Evolutionary conservation across 345 rosid genomes (phyloP).

Genomic region (Citrus hindsii): DNA sequence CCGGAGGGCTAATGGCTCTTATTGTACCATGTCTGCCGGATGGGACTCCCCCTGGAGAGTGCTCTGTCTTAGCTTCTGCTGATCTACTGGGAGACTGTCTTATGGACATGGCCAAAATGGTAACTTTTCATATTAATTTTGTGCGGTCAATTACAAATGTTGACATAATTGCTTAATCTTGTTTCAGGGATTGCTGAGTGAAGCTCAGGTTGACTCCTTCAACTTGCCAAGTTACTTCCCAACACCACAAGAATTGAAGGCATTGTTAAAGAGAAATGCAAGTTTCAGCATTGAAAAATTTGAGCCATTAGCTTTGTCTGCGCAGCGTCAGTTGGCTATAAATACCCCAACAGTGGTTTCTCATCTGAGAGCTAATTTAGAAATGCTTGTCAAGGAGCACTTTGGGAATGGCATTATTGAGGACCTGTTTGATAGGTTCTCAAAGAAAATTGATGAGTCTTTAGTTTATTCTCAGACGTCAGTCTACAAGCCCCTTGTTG

Average conservation of each 20-base stretch:
- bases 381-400: neutral
- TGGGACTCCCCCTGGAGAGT: neutral
- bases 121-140: neutral
- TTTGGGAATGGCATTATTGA: neutral
- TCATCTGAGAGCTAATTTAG: neutral
- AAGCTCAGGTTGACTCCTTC: neutral
- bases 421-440: neutral
- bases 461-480: neutral
- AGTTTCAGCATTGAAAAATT: neutral
- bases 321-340: neutral
- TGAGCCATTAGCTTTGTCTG: neutral
- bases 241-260: neutral
- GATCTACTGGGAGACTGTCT: neutral
- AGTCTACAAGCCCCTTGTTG: neutral
- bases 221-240: slow-evolving; percentile 1
- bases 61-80: neutral
- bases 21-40: neutral
- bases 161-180: neutral
- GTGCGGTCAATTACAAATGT: neutral
- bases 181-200: neutral
- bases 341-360: neutral
- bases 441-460: neutral
- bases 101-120: neutral
- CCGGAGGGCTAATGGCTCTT: neutral
- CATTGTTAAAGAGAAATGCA: neutral